phyloP scores from a whole-genome alignment of 371 early-diverging fungal genomes.

The Batkoa obscura region DNA sequence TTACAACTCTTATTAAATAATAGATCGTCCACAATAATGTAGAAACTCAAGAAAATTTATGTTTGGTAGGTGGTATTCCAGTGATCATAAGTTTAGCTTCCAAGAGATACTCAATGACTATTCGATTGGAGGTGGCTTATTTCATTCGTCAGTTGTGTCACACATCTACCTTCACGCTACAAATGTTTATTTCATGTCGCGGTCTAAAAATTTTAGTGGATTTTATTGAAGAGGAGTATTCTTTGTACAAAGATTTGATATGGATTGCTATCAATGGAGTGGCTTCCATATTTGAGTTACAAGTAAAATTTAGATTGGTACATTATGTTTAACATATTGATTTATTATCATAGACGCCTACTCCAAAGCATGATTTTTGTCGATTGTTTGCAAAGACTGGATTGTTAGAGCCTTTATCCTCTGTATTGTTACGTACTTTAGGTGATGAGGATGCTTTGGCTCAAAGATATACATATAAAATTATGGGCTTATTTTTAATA shows the following conservation, averaged over 20 bases:
- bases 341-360: constrained; percentile 14
- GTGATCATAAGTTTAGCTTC: constrained; percentile 21
- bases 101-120: constrained; percentile 12
- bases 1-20: neutral
- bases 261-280: constrained; percentile 30
- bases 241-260: constrained; percentile 18
- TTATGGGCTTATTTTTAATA: constrained; percentile 21
- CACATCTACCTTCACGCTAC: constrained; percentile 19
- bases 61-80: constrained; percentile 30
- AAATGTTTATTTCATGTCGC: constrained; percentile 33
- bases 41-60: constrained; percentile 22
- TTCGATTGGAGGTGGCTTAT: constrained; percentile 20
- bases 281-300: constrained; percentile 24
- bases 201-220: constrained; percentile 23
- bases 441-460: constrained; percentile 14
- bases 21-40: constrained; percentile 17
- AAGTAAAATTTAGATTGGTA: constrained; percentile 13
- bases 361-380: constrained; percentile 34
- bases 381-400: constrained; percentile 25
- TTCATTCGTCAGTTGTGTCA: constrained; percentile 25
- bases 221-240: constrained; percentile 23
- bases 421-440: constrained; percentile 14
- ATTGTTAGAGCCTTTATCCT: constrained; percentile 20
- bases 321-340: neutral
- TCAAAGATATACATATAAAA: constrained; percentile 14